Evolutionary conservation across 2,329 filamentous ascomycete genomes (phyloP), one percentile per base, ranked within the genome.

Genomic region (Ceratocystis smalleyi): DNA sequence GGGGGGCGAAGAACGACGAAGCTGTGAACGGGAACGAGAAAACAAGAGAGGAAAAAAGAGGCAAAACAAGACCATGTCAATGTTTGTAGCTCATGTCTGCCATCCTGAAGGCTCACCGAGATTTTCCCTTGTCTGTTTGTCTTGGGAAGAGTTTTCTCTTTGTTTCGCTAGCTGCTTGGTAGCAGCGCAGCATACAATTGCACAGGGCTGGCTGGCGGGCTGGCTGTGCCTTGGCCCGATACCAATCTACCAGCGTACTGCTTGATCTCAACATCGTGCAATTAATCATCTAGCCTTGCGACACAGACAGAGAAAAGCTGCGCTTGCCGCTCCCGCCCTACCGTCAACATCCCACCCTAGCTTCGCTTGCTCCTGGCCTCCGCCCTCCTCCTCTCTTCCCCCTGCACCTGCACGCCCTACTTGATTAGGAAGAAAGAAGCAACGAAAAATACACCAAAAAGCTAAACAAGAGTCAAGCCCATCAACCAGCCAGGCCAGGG

Each of bases 311-410:
- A 5, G 51, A 30, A 62, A 45, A 45, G 19, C 10, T 32, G 40
- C 27, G 24, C 61, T 55, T 35, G 61, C 8, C 61, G 59, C n/a
- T 47, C 59, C 45, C 45, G 59, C 62, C 62, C 62, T 63, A 63
- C 47, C 62, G 32, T 19, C 22, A 17, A 55, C 45, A 64, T 64
- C 55, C 57, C 61, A 61, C 63, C 57, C 57, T 35, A 35, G 59
- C 43, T 54, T 32, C 27, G 10, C 35, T 40, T 40, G 35, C 35
- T 40, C 35, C 35, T 40, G 35, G 35, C 12, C 35, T 40, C 35
- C 35, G 35, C 35, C 35, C 57, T 61, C 40, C 40, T 51, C n/a
- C 61, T 63, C 32, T 17, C 12, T 49, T 51, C 51, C 43, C 51
- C 22, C 43, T n/a, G n/a, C 32, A 8, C 43, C 24, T 51, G 19